A percentile compares a stretch with the other conserved stretches of the same genome.
Conservation (phyloP, 1,284 basidiomycete species). For the Volvariella volvacea region DNA sequence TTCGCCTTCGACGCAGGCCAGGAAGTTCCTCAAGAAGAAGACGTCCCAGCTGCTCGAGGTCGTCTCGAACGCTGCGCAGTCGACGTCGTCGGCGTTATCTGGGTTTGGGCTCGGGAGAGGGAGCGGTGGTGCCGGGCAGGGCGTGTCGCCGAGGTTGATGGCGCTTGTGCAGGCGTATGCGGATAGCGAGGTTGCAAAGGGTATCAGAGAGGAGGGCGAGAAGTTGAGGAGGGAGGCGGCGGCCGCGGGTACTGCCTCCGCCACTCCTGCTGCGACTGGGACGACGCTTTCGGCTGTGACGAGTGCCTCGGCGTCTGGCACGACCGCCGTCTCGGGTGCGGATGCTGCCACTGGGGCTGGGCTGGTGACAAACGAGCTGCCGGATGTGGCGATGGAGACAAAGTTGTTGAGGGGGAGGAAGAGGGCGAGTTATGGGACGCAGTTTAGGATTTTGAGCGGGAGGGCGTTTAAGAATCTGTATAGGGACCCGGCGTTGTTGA, state of each 20-base stretch:
- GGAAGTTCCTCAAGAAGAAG: conserved; percentile 61
- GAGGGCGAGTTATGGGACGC: conserved; percentile 81
- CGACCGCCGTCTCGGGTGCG: background rate
- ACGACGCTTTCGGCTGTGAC: background rate
- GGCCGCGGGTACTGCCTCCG: conserved; percentile 10
- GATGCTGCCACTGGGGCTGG: no score
- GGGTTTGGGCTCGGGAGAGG: no score
- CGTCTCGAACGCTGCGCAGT: conserved; percentile 33
- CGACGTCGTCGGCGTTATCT: conserved; percentile 17
- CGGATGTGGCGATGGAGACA: conserved; percentile 61
- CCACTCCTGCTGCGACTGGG: background rate
- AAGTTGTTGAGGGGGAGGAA: conserved; percentile 70
- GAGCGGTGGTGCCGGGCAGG: conserved; percentile 17
- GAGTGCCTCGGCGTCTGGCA: conserved; percentile 13
- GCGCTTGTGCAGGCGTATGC: conserved; percentile 72
- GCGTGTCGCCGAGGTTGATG: conserved; percentile 61
- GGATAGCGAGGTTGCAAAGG: conserved; percentile 58
- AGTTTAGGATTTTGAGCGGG: conserved; percentile 90
- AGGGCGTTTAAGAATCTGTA: conserved; percentile 98
- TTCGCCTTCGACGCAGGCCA: conserved; percentile 33
- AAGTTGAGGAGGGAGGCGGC: conserved; percentile 31
- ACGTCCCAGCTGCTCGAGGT: conserved; percentile 73
- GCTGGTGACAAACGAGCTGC: conserved; percentile 39
- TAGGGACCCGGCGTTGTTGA: conserved; percentile 87
- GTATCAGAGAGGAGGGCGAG: conserved; percentile 61